Percentiles rank a stretch among this genome's conserved stretches.
These are phyloP conservation scores for Chaetomium sp. DNA, from an alignment of 2,329 filamentous ascomycete genomes.

Conservation along the genomic window DNA sequence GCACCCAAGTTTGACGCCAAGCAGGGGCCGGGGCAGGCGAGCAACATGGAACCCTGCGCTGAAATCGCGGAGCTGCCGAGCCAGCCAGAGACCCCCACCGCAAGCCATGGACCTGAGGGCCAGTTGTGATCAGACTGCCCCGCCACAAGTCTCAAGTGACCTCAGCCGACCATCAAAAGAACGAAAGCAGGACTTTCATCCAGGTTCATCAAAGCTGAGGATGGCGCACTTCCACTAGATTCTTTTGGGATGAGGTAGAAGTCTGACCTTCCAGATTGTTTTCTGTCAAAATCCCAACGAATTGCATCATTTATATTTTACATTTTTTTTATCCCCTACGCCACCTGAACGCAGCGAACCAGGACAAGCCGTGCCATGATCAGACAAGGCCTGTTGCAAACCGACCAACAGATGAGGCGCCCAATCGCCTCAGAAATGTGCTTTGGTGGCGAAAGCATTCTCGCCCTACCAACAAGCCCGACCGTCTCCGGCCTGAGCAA, in stretches of 20 bases:
- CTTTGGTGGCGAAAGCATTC: not conserved
- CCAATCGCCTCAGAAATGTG: not conserved
- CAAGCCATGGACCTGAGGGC: not conserved
- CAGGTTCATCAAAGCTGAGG: not conserved
- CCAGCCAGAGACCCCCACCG: not conserved
- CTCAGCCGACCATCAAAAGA: not conserved
- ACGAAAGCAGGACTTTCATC: too few relatives aligned
- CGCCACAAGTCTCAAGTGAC: not conserved
- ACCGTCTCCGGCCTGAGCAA: not conserved
- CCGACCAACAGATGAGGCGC: not conserved
- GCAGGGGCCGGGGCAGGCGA: not conserved
- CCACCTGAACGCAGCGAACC: not conserved
- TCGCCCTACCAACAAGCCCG: not conserved
- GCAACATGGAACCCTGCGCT: not conserved
- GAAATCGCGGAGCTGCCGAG: slow-evolving; percentile 5
- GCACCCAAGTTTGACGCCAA: not conserved
- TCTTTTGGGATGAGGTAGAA: too few relatives aligned
- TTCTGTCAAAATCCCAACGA: too few relatives aligned
- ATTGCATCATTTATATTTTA: not conserved
- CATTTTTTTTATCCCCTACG: not conserved
- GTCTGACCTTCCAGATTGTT: too few relatives aligned
- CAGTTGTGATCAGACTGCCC: not conserved
- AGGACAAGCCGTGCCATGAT: not conserved
- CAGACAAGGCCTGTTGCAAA: not conserved
- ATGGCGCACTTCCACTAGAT: not conserved